Conservation (phyloP, 2,329 filamentous ascomycete species). For the Trichoderma koningiopsis region DNA sequence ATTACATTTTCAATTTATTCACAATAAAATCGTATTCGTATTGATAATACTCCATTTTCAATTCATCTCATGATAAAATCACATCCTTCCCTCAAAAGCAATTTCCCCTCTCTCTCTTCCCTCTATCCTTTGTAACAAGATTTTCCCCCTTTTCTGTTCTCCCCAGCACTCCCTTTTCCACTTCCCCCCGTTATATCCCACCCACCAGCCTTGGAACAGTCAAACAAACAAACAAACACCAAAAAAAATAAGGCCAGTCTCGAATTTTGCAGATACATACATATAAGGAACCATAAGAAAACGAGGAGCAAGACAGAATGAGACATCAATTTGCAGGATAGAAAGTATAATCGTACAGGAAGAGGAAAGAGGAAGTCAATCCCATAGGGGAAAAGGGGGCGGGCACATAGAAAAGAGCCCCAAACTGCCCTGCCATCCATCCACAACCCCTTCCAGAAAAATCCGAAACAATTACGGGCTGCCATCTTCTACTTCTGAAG, state of each 20-base stretch:
- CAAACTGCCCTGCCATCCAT: neutral
- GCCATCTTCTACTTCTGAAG: neutral
- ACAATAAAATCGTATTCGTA: neutral
- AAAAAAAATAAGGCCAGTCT: slow-evolving; percentile 13
- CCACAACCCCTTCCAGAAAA: neutral
- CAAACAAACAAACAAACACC: neutral
- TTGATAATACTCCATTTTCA: neutral
- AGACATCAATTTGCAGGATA: neutral
- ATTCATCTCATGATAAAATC: neutral
- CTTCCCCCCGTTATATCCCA: neutral
- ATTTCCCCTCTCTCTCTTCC: neutral
- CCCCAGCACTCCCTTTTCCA: neutral
- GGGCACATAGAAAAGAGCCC: neutral
- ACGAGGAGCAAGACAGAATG: neutral
- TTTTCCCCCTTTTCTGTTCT: too few species aligned
- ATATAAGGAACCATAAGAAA: neutral
- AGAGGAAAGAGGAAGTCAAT: neutral
- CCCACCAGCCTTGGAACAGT: neutral
- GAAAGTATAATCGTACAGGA: slow-evolving; percentile 18
- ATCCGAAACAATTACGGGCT: neutral
- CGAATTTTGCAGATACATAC: slow-evolving; percentile 21
- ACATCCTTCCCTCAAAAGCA: neutral
- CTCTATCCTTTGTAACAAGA: neutral
- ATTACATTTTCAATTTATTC: neutral
- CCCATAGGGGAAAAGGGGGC: neutral